Conservation (phyloP, 1,284 basidiomycete species). For the Limonomyces culmigenus region DNA sequence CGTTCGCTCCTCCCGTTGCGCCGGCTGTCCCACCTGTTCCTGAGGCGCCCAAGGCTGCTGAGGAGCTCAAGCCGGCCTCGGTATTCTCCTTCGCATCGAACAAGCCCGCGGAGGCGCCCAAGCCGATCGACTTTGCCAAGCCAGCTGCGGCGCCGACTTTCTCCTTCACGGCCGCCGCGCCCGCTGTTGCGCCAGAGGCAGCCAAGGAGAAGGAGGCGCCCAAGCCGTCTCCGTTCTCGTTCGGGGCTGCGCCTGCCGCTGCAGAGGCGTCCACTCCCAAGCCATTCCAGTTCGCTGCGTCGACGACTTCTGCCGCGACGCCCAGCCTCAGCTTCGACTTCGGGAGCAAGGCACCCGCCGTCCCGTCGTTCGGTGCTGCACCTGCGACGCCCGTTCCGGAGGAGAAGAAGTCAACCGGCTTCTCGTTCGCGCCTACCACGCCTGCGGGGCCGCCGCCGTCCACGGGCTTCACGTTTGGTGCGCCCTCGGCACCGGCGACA, state of each 20-base stretch:
- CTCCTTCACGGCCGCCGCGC: conserved; percentile 2
- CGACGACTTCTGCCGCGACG: conserved; percentile 6
- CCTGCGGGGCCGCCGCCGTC: conserved; percentile 1
- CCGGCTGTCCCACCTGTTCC: neutral
- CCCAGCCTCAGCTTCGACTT: too few relatives aligned
- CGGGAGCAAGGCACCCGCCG: conserved; percentile 1
- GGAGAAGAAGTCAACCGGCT: conserved; percentile 6
- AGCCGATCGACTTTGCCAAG: conserved; percentile 3
- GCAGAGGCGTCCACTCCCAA: conserved; percentile 5
- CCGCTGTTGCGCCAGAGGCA: conserved; percentile 1
- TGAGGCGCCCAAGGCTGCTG: too few relatives aligned
- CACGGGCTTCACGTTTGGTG: conserved; percentile 12
- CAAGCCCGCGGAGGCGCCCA: conserved; percentile 7
- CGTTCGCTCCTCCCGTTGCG: conserved; percentile 7
- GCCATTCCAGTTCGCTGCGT: conserved; percentile 3
- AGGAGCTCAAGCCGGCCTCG: too few relatives aligned
- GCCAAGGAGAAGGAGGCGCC: conserved; percentile 2
- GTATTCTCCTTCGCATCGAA: too few relatives aligned
- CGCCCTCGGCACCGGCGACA: conserved; percentile 7
- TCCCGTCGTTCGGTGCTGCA: conserved; percentile 10
- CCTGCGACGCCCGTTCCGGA: conserved; percentile 7
- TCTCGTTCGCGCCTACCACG: conserved; percentile 13
- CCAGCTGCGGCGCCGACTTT: conserved; percentile 2
- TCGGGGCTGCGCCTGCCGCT: conserved; percentile 9
- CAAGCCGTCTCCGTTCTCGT: conserved; percentile 7